Base-by-base conservation (phyloP, 179 eudicot species). In the Silene noctiflora region DNA sequence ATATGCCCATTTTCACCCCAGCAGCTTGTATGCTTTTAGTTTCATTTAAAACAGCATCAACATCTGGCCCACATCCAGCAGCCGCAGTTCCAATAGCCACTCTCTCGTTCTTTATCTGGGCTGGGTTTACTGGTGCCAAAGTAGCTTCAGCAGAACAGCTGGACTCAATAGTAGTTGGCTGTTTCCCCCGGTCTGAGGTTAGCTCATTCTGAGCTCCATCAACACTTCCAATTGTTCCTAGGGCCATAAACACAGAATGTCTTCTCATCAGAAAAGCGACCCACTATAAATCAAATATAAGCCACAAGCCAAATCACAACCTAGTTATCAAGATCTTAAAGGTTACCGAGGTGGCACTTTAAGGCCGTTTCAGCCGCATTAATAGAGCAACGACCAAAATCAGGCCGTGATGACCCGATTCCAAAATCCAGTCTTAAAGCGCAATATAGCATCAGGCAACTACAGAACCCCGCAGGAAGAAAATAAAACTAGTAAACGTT, bases 121-220 rank as follows among this genome's bases (percentile, higher is more conserved):
- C 83, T 29, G 75, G 71, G 76, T 81, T 85, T 75, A 86, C 88
- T 73, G 59, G 74, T 20, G 83, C 73, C 80, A 81, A 81, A 82
- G 87, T 33, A 51, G 69, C 86, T 78, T 89, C 91, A 31, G 88
- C 73, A 63, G 44, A 51, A 61, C 75, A 83, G 82, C 82, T 81
- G 70, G 83, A 79, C 67, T 87, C 91, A 77, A 79, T 69, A 75
- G 75, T 61, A 31, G 81, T 69, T 78, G 86, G 88, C 55, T 86
- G 97, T 78, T 88, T 90, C 46, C 86, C 96, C 79, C 86, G 87
- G 64, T 83, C 87, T 69, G 88, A 85, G 62, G 75, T 56, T 67
- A 73, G 79, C 70, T 92, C 97, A 75, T 81, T 85, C 62, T 86
- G 85, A 78, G 84, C 69, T 77, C 87, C 96, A 84, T 93, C 97